Conservation (phyloP, 1,284 basidiomycete genomes). For the Mycena citricolor region DNA sequence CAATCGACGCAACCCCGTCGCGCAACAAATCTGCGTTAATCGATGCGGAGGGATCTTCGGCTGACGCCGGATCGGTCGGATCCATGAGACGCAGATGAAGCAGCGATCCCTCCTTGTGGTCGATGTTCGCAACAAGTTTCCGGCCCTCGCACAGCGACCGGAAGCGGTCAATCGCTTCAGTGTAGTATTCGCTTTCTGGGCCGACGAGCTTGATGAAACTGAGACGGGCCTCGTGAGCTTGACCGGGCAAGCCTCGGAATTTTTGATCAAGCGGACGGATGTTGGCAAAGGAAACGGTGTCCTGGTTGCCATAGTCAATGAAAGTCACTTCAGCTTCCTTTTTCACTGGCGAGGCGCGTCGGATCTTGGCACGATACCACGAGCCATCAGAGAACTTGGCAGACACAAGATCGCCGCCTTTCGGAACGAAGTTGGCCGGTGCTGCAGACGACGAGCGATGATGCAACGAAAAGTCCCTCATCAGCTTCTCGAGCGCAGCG, state of each 20-base stretch:
- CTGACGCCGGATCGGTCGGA: slow-evolving; percentile 67
- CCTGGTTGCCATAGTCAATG: slow-evolving; percentile 90
- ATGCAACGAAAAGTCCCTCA: slow-evolving; percentile 88
- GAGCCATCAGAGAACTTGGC: slow-evolving; percentile 87
- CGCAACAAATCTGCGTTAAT: slow-evolving; percentile 83
- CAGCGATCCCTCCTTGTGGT: slow-evolving; percentile 75
- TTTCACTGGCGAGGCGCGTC: slow-evolving; percentile 77
- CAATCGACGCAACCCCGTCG: slow-evolving; percentile 78
- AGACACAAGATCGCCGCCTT: slow-evolving; percentile 86
- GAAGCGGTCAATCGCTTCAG: slow-evolving; percentile 86
- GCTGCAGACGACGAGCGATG: slow-evolving; percentile 65
- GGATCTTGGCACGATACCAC: slow-evolving; percentile 94
- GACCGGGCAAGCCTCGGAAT: slow-evolving; percentile 83
- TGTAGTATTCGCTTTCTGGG: slow-evolving; percentile 79
- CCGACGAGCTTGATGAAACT: slow-evolving; percentile 86
- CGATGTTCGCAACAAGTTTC: slow-evolving; percentile 88
- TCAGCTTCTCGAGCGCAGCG: slow-evolving; percentile 86
- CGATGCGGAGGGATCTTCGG: slow-evolving; percentile 70
- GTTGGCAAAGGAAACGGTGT: slow-evolving; percentile 72
- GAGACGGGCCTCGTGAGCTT: slow-evolving; percentile 74
- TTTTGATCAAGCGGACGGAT: slow-evolving; percentile 83
- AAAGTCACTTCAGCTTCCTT: slow-evolving; percentile 88
- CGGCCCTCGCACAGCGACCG: slow-evolving; percentile 81
- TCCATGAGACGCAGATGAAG: slow-evolving; percentile 89
- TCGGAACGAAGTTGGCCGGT: slow-evolving; percentile 71